Evolutionary conservation across 1,139 yeast genomes (phyloP).

Genomic region (Pichia sp.): DNA sequence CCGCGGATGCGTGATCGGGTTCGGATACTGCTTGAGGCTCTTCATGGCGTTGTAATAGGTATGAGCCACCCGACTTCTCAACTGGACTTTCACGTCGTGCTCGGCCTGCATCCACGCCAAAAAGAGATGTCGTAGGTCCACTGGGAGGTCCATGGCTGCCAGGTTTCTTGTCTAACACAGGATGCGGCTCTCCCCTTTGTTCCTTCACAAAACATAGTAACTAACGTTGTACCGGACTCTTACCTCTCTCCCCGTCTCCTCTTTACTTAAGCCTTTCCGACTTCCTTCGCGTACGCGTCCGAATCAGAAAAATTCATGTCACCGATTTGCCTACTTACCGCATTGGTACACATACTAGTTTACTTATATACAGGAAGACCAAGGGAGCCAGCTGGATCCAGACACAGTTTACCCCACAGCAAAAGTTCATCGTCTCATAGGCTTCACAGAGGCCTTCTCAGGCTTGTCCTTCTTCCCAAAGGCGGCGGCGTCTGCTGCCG

Average conservation of each 20-base stretch:
- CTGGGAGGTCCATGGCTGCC: constrained; percentile 29
- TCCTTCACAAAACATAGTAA: not conserved
- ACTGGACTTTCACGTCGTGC: constrained; percentile 39
- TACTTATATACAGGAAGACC: not conserved
- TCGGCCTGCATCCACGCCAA: constrained; percentile 51
- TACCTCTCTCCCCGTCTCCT: not conserved
- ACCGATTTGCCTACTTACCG: not conserved
- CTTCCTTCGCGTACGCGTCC: not conserved
- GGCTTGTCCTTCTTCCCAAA: constrained; percentile 4
- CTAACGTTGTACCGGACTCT: not conserved
- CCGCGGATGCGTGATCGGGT: constrained; percentile 44
- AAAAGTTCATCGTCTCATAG: not conserved
- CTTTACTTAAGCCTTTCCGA: not conserved
- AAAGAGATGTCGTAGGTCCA: constrained; percentile 40
- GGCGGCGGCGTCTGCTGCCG: not conserved
- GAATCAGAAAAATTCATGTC: not conserved
- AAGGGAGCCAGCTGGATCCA: not conserved
- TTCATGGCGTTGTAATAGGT: constrained; percentile 48
- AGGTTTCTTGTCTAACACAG: not conserved
- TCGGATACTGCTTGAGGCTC: constrained; percentile 40
- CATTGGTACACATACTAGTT: not conserved
- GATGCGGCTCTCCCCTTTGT: not conserved
- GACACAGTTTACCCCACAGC: not conserved
- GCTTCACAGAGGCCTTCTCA: constrained; percentile 1
- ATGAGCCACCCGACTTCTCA: constrained; percentile 41